Evolutionary conservation across 129 eudicot genomes (phyloP), one percentile per base, ranked within the genome.

Genomic region (Daucus carota): DNA sequence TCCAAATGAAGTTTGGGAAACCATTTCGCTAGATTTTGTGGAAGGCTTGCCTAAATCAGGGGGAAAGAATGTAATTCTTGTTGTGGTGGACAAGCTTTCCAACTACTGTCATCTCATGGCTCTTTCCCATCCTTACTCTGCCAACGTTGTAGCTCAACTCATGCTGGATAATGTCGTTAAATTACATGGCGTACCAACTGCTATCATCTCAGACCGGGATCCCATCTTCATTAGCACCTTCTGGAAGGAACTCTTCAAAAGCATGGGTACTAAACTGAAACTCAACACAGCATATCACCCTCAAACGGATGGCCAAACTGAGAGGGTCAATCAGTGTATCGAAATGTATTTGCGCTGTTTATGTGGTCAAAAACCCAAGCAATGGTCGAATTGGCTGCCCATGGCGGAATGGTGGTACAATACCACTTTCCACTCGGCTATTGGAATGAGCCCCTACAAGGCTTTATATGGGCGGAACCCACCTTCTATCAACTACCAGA

Each of bases 11-110:
- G n/a, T 66, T 0, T 80, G 73, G 76, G 4, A n/a, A 33, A 45
- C 71, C 2, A 76, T 70, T 6, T 26, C 77, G 0, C 71, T 81
- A 77, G 84, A 81, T 34, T 81, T 81, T 29, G 36, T 81, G 2
- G 77, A 76, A 22, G 73, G 80, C 1, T 31, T 50, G 20, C 13
- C 66, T 20, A 42, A 42, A 26, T 26, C 42, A 15, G 3, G 28
- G 2, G 73, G 73, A 0, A 69, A 69, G 2, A 24, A 29, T 4
- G 4, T 8, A 0, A 29, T 69, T 36, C 22, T 66, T 8, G 50
- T 69, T 0, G 33, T 34, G 0, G 73, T 69, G 1, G 44, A 69
- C 10, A 17, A 42, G 3, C 8, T 69, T 1, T 11, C 73, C 0
- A 69, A 69, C 12, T 34, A 32, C 14, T 41, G 43, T 1, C 73